A percentile compares a stretch with the other conserved stretches of the same genome.
phyloP scores from a whole-genome alignment of 495 filamentous ascomycete species.

The Staphylotrichum tortipilum region DNA sequence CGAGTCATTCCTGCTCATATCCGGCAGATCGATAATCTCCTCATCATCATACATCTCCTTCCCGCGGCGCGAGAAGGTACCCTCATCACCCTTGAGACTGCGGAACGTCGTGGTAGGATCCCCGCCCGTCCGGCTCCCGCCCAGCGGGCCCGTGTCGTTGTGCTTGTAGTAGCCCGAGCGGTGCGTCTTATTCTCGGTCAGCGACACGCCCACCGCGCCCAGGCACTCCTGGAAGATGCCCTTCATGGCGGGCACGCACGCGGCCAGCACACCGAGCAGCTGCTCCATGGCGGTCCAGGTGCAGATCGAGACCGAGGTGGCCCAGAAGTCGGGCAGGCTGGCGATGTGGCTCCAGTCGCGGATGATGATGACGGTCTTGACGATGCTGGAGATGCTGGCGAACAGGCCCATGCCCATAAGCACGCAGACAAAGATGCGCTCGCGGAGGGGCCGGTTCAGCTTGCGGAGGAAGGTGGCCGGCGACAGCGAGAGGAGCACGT shows the following conservation, averaged over 20 bases:
- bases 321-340: slow-evolving; percentile 7
- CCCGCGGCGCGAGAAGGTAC: background rate
- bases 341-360: slow-evolving; percentile 12
- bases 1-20: slow-evolving; percentile 10
- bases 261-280: slow-evolving; percentile 19
- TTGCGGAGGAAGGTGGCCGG: slow-evolving; percentile 19
- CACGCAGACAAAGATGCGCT: slow-evolving; percentile 21
- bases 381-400: slow-evolving; percentile 13
- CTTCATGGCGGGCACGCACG: slow-evolving; percentile 21
- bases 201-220: slow-evolving; percentile 13
- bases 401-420: slow-evolving; percentile 24
- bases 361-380: slow-evolving; percentile 21
- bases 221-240: slow-evolving; percentile 12
- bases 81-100: background rate
- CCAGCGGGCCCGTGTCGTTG: background rate
- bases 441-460: slow-evolving; percentile 20
- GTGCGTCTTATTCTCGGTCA: slow-evolving; percentile 6
- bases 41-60: slow-evolving; percentile 15
- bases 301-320: slow-evolving; percentile 17
- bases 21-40: slow-evolving; percentile 16
- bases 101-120: slow-evolving; percentile 1
- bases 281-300: slow-evolving; percentile 20
- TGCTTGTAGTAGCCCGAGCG: slow-evolving; percentile 3
- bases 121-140: background rate
- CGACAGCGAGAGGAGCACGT: slow-evolving; percentile 18